These are phyloP conservation scores for Penicillium sclerotiorum DNA, from an alignment of 2,329 filamentous ascomycete species.

Conservation along the genomic window DNA sequence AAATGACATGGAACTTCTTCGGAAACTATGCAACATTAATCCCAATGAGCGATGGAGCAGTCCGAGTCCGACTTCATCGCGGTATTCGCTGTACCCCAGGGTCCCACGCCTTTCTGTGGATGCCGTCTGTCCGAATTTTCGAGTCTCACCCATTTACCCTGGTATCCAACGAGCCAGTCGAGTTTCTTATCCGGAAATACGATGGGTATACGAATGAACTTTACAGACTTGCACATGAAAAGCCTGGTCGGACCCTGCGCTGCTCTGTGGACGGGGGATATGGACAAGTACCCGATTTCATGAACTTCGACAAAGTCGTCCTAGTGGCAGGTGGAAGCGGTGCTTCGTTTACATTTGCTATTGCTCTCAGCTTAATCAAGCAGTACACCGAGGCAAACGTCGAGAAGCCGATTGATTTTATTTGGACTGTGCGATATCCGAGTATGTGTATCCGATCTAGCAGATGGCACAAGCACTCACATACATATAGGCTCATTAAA, in stretches of 20 bases:
- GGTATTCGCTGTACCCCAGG: slow-evolving; percentile 54
- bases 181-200: slow-evolving; percentile 18
- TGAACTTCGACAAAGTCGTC: slow-evolving; percentile 17
- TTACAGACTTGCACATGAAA: slow-evolving; percentile 10
- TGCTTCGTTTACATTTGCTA: slow-evolving; percentile 17
- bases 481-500: slow-evolving; percentile 8
- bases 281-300: slow-evolving; percentile 19
- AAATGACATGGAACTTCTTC: slow-evolving; percentile 55
- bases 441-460: too few species aligned
- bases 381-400: not conserved
- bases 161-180: slow-evolving; percentile 13
- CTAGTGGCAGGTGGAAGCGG: slow-evolving; percentile 20
- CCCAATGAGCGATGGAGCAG: slow-evolving; percentile 58
- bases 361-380: slow-evolving; percentile 16
- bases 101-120: slow-evolving; percentile 67
- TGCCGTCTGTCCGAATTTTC: slow-evolving; percentile 58
- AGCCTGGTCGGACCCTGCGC: slow-evolving; percentile 11
- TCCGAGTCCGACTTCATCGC: slow-evolving; percentile 58
- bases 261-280: slow-evolving; percentile 24
- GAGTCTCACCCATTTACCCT: slow-evolving; percentile 55
- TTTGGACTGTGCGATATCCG: slow-evolving; percentile 8
- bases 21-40: slow-evolving; percentile 49
- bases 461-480: too few species aligned
- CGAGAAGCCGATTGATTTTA: slow-evolving; percentile 13
- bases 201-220: slow-evolving; percentile 22